Percentiles rank a stretch among this genome's conserved stretches.
phyloP scores from a whole-genome alignment of 2,329 filamentous ascomycete genomes.

The Trichoderma aggressivum region DNA sequence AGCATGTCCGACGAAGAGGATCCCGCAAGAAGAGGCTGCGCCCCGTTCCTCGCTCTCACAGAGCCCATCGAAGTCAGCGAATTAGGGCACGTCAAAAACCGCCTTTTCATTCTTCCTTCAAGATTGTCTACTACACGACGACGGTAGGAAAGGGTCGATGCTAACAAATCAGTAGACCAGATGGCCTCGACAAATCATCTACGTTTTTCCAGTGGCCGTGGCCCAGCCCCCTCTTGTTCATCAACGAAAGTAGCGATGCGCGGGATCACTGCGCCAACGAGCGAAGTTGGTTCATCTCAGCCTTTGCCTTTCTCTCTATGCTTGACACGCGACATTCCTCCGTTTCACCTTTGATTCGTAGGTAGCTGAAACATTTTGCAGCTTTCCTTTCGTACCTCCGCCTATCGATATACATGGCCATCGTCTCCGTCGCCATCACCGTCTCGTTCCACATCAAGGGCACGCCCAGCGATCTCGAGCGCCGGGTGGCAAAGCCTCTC shows the following conservation, averaged over 20 bases:
- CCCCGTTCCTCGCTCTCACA: constrained; percentile 36
- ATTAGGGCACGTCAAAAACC: constrained; percentile 32
- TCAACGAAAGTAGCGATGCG: constrained; percentile 71
- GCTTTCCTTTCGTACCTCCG: constrained; percentile 88
- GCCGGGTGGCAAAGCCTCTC: constrained; percentile 74
- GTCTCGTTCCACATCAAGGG: constrained; percentile 87
- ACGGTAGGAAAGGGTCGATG: background rate
- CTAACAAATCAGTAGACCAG: constrained; percentile 11
- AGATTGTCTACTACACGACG: too few relatives aligned
- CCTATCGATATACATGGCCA: constrained; percentile 82
- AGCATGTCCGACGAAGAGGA: constrained; percentile 34
- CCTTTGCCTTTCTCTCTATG: background rate
- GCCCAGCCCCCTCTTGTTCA: constrained; percentile 66
- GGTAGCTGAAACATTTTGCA: constrained; percentile 27
- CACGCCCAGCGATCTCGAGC: constrained; percentile 66
- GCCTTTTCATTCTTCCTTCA: background rate
- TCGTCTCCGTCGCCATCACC: constrained; percentile 86
- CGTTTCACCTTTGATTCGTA: background rate
- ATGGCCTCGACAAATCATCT: constrained; percentile 29
- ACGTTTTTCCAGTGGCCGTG: constrained; percentile 61
- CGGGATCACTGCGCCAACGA: constrained; percentile 79
- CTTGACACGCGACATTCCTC: background rate
- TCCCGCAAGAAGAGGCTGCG: constrained; percentile 38
- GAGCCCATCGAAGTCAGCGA: constrained; percentile 46
- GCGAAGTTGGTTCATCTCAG: constrained; percentile 48